Conservation (phyloP, 129 eudicot species). For the Arctium minus region DNA sequence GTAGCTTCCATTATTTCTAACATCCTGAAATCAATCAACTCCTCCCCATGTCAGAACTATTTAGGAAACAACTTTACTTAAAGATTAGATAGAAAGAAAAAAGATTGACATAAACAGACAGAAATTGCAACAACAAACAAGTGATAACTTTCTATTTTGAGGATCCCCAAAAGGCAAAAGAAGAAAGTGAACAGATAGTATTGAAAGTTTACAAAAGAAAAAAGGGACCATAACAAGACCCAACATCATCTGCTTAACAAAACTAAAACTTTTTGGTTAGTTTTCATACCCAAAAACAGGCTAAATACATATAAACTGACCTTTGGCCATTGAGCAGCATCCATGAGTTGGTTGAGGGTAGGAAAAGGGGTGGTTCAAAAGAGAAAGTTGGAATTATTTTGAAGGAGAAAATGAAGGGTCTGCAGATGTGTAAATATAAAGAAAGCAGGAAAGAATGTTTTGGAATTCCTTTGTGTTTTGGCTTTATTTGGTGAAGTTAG, state of each 20-base stretch:
- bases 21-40: slow-evolving; percentile 31
- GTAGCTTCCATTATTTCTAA: slow-evolving; percentile 25
- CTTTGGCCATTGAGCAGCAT: slow-evolving; percentile 62
- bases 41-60: not conserved
- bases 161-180: slow-evolving; percentile 19
- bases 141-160: not conserved
- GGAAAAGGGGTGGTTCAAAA: not conserved
- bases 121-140: slow-evolving; percentile 5
- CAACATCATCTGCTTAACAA: not conserved
- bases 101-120: not conserved
- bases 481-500: slow-evolving; percentile 38
- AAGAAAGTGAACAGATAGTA: slow-evolving; percentile 14
- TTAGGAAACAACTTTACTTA: not conserved
- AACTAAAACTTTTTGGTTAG: not conserved
- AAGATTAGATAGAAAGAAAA: not conserved
- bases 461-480: slow-evolving; percentile 28
- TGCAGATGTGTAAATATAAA: slow-evolving; percentile 6
- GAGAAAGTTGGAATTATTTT: not conserved
- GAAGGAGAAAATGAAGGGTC: slow-evolving; percentile 12
- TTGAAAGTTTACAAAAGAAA: not conserved
- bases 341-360: slow-evolving; percentile 27
- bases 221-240: not conserved
- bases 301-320: slow-evolving; percentile 8
- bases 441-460: slow-evolving; percentile 37
- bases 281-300: not conserved